Evolutionary conservation across 2,329 filamentous ascomycete genomes (phyloP), one percentile per base, ranked within the genome.

Genomic region (Fusarium dimerum): DNA sequence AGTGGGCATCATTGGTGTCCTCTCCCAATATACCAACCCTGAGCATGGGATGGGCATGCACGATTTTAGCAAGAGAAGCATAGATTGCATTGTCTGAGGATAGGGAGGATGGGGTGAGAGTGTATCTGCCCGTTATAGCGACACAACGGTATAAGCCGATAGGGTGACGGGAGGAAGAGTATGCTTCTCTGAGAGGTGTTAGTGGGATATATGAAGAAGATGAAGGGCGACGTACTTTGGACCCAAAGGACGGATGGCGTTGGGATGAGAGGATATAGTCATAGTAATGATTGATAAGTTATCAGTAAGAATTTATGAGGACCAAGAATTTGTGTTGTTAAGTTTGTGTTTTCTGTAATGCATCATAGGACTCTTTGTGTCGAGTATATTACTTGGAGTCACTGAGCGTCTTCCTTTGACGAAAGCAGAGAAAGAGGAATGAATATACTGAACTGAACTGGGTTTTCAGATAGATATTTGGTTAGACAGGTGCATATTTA

Each of bases 121-220:
- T 55, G 55, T 82, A 82, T 38, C 73, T 74, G 39, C 74, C 74
- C 11, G 77, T 76, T 32, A 76, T 70, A 42, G 70, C 66, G 12
- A 83, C 77, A 43, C 75, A 74, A 50, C 72, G 72, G 59, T 80
- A 78, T 42, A 81, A 61, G 32, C 76, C 77, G 5, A 81, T 64
- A 4, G 68, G 61, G 55, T 81, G 77, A 2, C 78, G 74, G 6
- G 75, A 69, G 3, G 78, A 74, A 6, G 73, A 78, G 58, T 67
- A 78, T 39, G 70, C 66, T 56, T 80, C 77, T 43, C 78, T 79
- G 50, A 6, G 15, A n/a, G 55, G 45, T 45, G 47, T 59, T 40
- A 60, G 56, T 38, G 16, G 5, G 5, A 8, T 12, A 40, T 6
- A 26, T 13, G 8, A 40, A 29, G n/a, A 7, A 15, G 18, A 7